Base-by-base conservation (phyloP, 2,329 filamentous ascomycete genomes). In the Taxawa tesnikishii region DNA sequence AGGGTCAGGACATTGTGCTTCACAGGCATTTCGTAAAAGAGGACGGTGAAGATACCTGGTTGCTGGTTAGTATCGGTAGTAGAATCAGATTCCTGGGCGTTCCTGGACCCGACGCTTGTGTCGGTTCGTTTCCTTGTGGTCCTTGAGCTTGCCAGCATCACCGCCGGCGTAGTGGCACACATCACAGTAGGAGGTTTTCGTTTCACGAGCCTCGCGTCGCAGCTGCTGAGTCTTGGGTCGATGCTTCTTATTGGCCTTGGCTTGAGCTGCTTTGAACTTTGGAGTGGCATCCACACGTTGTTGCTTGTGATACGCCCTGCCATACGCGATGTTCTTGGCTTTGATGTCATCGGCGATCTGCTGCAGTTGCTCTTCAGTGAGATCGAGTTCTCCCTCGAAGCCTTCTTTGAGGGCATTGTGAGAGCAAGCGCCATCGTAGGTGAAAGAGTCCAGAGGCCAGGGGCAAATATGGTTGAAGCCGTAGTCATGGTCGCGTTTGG, bases 1-100 rank as follows among this genome's bases (percentile, higher is more conserved):
- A 98, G 79, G 25, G 90, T 98, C 46, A 98, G 69, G 50, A 98
- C 88, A 62, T 96, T 92, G 75, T 98, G 90, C 77, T 94, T 94
- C 57, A 98, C 83, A 40, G 90, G 90, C 87, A 96, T 98, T 71
- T 98, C 90, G 70, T 96, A 98, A 75, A 94, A 98, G 58, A 98
- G 78, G 31, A 98, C 85, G 29, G 90, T 98, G 73, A 98, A 98
- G 61, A 98, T 75, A 49, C 90, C 87, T 35, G 21, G 11, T 28
- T n/a, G n/a, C n/a, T n/a, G n/a, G n/a, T n/a, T n/a, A n/a, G n/a
- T n/a, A n/a, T n/a, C n/a, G n/a, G n/a, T n/a, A n/a, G n/a, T n/a
- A n/a, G n/a, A n/a, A n/a, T n/a, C n/a, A n/a, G n/a, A n/a, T n/a
- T n/a, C n/a, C n/a, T n/a, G n/a, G n/a, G n/a, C n/a, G n/a, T n/a